Evolutionary conservation across 192 early-diverging fungal genomes (phyloP), one percentile per base, ranked within the genome.

Genomic region (Geranomyces variabilis): DNA sequence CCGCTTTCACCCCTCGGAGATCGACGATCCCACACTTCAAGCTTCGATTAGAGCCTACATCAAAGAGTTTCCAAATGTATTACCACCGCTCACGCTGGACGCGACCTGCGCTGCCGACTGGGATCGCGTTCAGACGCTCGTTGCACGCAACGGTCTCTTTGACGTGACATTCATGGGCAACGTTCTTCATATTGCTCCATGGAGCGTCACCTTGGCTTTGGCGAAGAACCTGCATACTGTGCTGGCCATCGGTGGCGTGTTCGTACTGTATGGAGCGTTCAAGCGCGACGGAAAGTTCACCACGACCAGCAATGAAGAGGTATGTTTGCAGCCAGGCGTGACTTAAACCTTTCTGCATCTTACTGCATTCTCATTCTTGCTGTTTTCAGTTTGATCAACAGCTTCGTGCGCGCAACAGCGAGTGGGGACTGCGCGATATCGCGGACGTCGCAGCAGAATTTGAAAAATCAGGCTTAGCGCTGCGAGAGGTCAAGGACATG

Each of bases 401-500:
- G 28, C 58, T 78, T 31, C 66, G 68, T 14, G 17, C n/a, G 22
- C 48, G 72, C 48, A 62, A 74, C 49, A 24, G 34, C 19, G 57
- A 66, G 26, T 78, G 77, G 77, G 77, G 77, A 29, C 51, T 78
- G 10, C 64, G 77, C 0, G 72, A 78, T 64, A 75, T 78, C 34
- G 65, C 30, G 10, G 73, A 67, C 13, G 77, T 78, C 12, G 57
- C 66, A 17, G 26, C 21, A 9, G 72, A 69, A 28, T 73, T 73
- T 63, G 61, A 43, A 24, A 67, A 74, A 28, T 22, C 45, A n/a
- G 73, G 67, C 60, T 47, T 75, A 8, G 15, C 8, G 26, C 43
- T 78, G 1, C 24, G 29, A 33, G 61, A 75, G 24, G 60, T 74
- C 7, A 59, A 48, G 1, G 77, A 78, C 44, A 78, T 78, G 77